These are phyloP conservation scores for Paecilomyces fulvus DNA, from an alignment of 2,329 filamentous ascomycete species.

Conservation along the genomic window DNA sequence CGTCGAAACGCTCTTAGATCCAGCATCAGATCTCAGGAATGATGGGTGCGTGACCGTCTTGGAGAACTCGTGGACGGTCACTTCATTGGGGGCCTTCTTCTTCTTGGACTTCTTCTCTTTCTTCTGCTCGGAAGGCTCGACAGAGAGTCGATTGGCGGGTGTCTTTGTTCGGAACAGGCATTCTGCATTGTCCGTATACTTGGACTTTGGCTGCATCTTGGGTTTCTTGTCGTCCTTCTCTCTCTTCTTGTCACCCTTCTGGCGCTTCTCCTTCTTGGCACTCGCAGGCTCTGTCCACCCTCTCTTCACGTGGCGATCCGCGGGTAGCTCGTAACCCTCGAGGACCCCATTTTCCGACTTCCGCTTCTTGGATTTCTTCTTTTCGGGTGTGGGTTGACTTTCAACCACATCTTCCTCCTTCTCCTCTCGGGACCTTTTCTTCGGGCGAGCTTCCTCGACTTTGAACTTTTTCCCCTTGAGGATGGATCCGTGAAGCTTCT, in stretches of 20 bases:
- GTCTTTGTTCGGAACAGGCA: constrained; percentile 77
- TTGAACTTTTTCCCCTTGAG: constrained; percentile 78
- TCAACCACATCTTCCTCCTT: constrained; percentile 27
- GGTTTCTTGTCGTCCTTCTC: constrained; percentile 49
- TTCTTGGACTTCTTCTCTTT: constrained; percentile 47
- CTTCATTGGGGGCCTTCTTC: constrained; percentile 52
- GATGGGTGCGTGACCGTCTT: constrained; percentile 74
- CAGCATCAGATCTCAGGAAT: constrained; percentile 58
- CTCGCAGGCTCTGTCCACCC: constrained; percentile 70
- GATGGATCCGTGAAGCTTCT: constrained; percentile 79
- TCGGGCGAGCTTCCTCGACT: constrained; percentile 69
- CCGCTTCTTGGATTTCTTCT: constrained; percentile 41
- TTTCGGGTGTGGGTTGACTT: constrained; percentile 30
- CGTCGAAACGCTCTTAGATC: constrained; percentile 41
- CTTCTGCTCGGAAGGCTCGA: constrained; percentile 17
- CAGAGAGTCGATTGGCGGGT: constrained; percentile 46
- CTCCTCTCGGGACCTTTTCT: constrained; percentile 41
- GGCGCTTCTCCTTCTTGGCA: constrained; percentile 35
- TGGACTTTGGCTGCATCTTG: constrained; percentile 57
- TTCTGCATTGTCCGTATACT: constrained; percentile 72
- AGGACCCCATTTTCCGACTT: constrained; percentile 47
- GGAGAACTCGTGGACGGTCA: constrained; percentile 80
- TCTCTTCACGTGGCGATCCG: constrained; percentile 72
- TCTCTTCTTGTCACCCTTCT: constrained; percentile 41
- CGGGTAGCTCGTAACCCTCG: constrained; percentile 63